Conservation (phyloP, 208 protist genomes). For the Leishmania arabica region DNA sequence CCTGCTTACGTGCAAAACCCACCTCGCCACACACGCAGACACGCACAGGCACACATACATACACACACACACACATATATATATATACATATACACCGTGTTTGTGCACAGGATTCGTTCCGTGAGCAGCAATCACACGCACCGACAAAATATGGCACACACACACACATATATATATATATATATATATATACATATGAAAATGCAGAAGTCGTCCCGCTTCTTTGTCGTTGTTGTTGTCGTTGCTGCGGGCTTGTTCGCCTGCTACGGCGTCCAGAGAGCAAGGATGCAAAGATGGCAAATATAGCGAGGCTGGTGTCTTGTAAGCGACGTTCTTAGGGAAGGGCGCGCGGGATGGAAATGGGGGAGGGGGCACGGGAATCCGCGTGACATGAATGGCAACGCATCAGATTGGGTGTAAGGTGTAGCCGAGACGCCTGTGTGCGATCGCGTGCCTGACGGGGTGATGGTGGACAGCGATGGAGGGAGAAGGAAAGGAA, state of each 20-base stretch:
- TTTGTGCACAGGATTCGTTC: not conserved
- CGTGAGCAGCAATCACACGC: not conserved
- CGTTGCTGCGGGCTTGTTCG: not conserved
- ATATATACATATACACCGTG: not conserved
- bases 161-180: not conserved
- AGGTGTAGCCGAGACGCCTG: not conserved
- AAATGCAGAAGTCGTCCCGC: not conserved
- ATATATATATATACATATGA: not conserved
- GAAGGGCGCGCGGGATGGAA: not conserved
- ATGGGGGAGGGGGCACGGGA: not conserved
- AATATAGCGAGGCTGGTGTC: not conserved
- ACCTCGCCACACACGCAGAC: not conserved
- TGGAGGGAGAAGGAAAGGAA: constrained; percentile 1
- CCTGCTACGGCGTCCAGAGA: not conserved
- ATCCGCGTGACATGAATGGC: not conserved
- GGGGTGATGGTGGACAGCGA: not conserved
- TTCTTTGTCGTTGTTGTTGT: not conserved
- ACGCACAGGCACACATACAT: not conserved
- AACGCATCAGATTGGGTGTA: not conserved
- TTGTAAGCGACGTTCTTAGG: not conserved
- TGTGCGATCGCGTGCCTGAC: not conserved
- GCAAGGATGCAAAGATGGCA: not conserved
- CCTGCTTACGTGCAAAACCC: not conserved
- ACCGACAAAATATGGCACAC: not conserved
- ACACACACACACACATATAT: not conserved